Evolutionary conservation across 2,329 filamentous ascomycete genomes (phyloP).

Genomic region (Penicillium nordicum): DNA sequence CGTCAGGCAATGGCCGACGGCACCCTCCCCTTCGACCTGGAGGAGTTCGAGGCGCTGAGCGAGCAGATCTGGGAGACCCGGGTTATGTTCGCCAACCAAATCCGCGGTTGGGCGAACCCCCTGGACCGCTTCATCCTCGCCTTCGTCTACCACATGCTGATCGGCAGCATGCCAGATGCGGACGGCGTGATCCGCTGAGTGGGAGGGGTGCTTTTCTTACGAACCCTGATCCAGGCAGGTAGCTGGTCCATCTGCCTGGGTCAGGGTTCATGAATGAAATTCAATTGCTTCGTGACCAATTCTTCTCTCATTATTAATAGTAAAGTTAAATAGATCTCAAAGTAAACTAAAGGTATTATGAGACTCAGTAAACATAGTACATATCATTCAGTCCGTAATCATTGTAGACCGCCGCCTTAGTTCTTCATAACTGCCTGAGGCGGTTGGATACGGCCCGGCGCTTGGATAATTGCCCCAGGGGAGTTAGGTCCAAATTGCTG

Average conservation of each 20-base stretch:
- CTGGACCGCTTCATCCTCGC: not conserved
- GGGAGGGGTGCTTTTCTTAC: not conserved
- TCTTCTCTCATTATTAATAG: not conserved
- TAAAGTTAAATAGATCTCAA: not conserved
- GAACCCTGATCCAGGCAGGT: not conserved
- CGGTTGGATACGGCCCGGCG: not conserved
- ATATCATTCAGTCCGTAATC: not conserved
- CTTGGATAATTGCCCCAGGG: not conserved
- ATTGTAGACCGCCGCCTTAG: not conserved
- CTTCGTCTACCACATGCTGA: not conserved
- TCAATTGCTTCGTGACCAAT: not conserved
- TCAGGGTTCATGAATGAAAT: not conserved
- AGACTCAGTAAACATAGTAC: not conserved
- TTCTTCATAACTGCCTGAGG: constrained; percentile 1
- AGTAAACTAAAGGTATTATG: not conserved
- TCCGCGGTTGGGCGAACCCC: not conserved
- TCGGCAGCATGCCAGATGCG: not conserved
- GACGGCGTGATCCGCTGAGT: not conserved
- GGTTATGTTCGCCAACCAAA: not conserved
- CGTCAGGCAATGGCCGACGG: not conserved
- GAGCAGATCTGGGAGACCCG: not conserved
- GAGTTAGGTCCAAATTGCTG: not conserved
- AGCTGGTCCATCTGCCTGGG: not conserved
- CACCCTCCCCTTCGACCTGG: not conserved
- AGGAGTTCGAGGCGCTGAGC: not conserved